Conservation (phyloP, 306 rosid genomes). For the Chamaecrista fasciculata region DNA sequence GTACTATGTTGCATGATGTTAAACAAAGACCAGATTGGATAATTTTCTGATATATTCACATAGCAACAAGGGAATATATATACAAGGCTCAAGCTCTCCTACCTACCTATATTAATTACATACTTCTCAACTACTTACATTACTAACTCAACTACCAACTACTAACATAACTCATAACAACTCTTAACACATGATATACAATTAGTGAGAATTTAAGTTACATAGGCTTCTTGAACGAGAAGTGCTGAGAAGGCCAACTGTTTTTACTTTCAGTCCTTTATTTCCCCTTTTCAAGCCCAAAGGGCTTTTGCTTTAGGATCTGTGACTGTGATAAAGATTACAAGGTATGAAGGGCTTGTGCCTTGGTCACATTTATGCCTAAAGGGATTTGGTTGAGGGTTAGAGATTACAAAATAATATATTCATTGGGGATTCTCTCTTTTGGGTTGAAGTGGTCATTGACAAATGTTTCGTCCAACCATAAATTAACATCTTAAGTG, state of each 20-base stretch:
- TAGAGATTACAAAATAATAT: not conserved
- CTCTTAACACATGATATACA: constrained; percentile 6
- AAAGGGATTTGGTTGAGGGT: not conserved
- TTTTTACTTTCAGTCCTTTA: not conserved
- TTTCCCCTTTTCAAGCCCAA: not conserved
- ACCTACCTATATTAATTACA: too few relatives aligned
- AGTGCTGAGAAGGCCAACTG: not conserved
- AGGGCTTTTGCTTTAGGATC: not conserved
- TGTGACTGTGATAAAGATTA: not conserved
- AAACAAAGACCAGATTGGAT: too few relatives aligned
- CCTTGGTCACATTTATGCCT: not conserved
- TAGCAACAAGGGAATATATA: too few relatives aligned
- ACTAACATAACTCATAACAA: too few relatives aligned
- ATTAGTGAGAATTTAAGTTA: not conserved
- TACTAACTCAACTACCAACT: too few relatives aligned
- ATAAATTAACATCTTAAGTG: not conserved
- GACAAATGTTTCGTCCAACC: not conserved
- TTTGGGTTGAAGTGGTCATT: not conserved
- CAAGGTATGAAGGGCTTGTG: not conserved
- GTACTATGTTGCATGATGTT: not conserved
- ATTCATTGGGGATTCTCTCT: not conserved
- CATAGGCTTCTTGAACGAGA: not conserved
- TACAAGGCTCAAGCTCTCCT: too few relatives aligned
- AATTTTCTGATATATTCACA: too few relatives aligned
- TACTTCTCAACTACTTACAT: too few relatives aligned